Conservation (phyloP, 805 yeast species). For the Lachancea dasiensis region DNA sequence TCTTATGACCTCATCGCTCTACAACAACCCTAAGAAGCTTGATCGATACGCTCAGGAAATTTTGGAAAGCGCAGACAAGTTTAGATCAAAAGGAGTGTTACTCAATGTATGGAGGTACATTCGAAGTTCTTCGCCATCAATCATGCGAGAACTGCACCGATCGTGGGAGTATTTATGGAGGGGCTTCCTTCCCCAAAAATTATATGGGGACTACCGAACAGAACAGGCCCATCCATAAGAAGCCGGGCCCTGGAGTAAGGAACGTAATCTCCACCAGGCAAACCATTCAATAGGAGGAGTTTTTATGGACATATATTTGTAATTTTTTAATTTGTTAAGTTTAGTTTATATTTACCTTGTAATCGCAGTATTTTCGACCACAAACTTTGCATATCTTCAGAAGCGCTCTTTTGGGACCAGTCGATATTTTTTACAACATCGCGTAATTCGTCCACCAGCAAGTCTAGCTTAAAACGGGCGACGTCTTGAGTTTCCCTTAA, state of each 20-base stretch:
- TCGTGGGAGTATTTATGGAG: conserved; percentile 2
- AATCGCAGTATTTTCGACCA: conserved; percentile 3
- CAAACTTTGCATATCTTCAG: conserved; percentile 12
- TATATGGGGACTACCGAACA: neutral
- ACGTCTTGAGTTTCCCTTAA: conserved; percentile 10
- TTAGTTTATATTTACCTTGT: conserved; percentile 8
- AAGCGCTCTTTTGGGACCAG: conserved; percentile 18
- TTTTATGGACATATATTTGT: neutral
- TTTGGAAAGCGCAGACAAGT: conserved; percentile 2
- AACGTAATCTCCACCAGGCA: neutral
- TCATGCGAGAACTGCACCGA: conserved; percentile 1
- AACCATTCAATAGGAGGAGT: neutral
- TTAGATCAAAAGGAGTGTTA: conserved; percentile 4
- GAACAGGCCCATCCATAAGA: neutral
- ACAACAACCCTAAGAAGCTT: conserved; percentile 6
- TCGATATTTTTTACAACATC: conserved; percentile 14
- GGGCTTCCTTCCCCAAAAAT: conserved; percentile 3
- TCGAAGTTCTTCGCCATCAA: conserved; percentile 1
- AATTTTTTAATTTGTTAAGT: conserved; percentile 3
- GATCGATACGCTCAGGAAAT: conserved; percentile 8
- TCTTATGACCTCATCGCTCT: conserved; percentile 4
- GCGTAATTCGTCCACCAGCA: conserved; percentile 14
- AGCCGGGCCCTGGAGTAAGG: too few relatives aligned
- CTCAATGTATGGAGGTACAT: conserved; percentile 5
- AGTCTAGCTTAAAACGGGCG: conserved; percentile 15